phyloP scores from a whole-genome alignment of 108 stramenopile genomes.

The Licmophora abbreviata region DNA sequence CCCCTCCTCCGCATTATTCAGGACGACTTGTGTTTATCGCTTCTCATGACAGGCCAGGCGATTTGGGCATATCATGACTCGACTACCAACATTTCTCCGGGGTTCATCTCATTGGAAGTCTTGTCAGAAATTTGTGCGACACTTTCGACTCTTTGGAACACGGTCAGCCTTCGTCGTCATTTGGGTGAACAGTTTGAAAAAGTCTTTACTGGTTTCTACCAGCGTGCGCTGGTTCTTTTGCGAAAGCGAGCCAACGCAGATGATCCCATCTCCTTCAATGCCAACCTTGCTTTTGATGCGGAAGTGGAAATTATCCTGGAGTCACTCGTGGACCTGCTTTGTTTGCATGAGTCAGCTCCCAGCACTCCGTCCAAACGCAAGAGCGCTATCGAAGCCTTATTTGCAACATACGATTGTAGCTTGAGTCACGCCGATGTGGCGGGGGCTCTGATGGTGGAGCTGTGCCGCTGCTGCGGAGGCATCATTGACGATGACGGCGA shows the following conservation, averaged over 20 bases:
- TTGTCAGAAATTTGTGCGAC: conserved; percentile 77
- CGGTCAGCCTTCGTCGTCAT: conserved; percentile 30
- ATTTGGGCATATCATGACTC: conserved; percentile 66
- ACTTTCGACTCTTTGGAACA: conserved; percentile 60
- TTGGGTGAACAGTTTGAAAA: conserved; percentile 68
- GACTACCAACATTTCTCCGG: conserved; percentile 18
- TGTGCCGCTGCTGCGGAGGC: conserved; percentile 74
- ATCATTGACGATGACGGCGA: conserved; percentile 64
- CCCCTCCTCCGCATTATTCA: conserved; percentile 48
- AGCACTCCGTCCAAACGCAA: not conserved
- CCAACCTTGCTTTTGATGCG: conserved; percentile 72
- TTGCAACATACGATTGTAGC: conserved; percentile 74
- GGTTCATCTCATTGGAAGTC: conserved; percentile 58
- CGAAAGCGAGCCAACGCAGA: conserved; percentile 48
- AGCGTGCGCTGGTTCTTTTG: conserved; percentile 65
- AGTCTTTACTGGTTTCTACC: conserved; percentile 84
- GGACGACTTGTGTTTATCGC: conserved; percentile 78
- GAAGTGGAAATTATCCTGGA: conserved; percentile 80
- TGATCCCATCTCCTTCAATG: conserved; percentile 54
- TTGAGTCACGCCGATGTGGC: conserved; percentile 68
- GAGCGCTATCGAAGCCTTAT: conserved; percentile 63
- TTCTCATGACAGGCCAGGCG: conserved; percentile 75
- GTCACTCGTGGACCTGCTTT: conserved; percentile 72
- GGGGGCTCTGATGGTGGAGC: conserved; percentile 61
- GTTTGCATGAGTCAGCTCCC: conserved; percentile 51